phyloP scores from a whole-genome alignment of 805 yeast genomes.

The Grigorovia yakushimaensis region DNA sequence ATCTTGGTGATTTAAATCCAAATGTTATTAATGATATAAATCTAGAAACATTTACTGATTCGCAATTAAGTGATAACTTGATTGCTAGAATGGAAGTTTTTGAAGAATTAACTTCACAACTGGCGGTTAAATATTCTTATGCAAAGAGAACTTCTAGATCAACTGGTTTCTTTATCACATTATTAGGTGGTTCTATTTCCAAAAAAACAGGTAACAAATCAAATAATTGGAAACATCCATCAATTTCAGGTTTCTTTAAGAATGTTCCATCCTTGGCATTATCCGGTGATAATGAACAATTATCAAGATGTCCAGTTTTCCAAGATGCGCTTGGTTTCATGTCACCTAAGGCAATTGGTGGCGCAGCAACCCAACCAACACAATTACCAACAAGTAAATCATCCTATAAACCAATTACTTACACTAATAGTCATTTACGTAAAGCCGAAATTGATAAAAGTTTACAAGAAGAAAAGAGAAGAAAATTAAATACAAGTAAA shows the following conservation, averaged over 20 bases:
- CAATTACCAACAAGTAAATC: constrained; percentile 26
- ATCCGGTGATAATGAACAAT: constrained; percentile 26
- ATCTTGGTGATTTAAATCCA: constrained; percentile 18
- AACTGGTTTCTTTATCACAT: constrained; percentile 33
- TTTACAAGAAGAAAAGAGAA: constrained; percentile 17
- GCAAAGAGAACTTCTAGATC: constrained; percentile 63
- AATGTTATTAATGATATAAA: constrained; percentile 21
- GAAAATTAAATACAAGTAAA: constrained; percentile 10
- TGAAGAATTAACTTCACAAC: constrained; percentile 32
- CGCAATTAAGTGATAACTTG: constrained; percentile 30
- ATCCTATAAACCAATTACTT: constrained; percentile 27
- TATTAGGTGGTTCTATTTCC: constrained; percentile 25
- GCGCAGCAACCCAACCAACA: constrained; percentile 7
- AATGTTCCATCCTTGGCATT: constrained; percentile 27
- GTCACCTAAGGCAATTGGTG: constrained; percentile 11
- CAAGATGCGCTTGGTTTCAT: constrained; percentile 30
- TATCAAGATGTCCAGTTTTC: constrained; percentile 30
- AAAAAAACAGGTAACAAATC: constrained; percentile 5
- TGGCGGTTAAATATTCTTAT: constrained; percentile 52
- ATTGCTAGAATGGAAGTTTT: constrained; percentile 35
- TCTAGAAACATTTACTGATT: constrained; percentile 31
- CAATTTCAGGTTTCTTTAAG: constrained; percentile 22
- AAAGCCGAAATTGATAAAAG: constrained; percentile 12
- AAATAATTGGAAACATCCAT: constrained; percentile 17
- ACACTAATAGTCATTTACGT: constrained; percentile 24